Conservation (phyloP, 768 basidiomycete species). For the Leccinum variicolor region DNA sequence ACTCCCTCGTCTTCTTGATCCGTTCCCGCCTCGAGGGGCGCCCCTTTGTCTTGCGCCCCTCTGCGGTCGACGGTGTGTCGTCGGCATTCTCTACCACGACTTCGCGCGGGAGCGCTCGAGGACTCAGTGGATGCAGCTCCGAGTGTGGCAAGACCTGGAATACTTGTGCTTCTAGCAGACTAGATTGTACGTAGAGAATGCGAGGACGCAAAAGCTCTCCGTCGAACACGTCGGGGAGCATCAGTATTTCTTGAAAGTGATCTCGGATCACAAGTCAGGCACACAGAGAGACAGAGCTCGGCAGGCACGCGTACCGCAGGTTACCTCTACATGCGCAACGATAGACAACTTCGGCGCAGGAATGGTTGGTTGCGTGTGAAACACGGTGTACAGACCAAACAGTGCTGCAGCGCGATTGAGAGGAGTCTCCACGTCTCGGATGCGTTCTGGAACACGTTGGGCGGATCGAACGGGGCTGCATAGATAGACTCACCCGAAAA, state of each 20-base stretch:
- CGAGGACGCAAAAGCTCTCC: slow-evolving; percentile 40
- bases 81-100: slow-evolving; percentile 44
- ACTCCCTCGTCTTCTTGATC: slow-evolving; percentile 48
- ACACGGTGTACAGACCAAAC: slow-evolving; percentile 70
- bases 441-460: slow-evolving; percentile 44
- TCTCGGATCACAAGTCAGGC: slow-evolving; percentile 41
- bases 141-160: slow-evolving; percentile 64
- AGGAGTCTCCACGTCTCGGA: slow-evolving; percentile 46
- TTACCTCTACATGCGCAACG: slow-evolving; percentile 55
- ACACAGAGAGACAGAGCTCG: neutral
- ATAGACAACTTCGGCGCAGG: slow-evolving; percentile 49
- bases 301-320: slow-evolving; percentile 43
- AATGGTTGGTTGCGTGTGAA: slow-evolving; percentile 59
- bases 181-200: slow-evolving; percentile 46
- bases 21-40: slow-evolving; percentile 63
- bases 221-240: slow-evolving; percentile 45
- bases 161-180: slow-evolving; percentile 43
- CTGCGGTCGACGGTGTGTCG: slow-evolving; percentile 1
- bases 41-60: slow-evolving; percentile 51
- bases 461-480: neutral
- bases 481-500: slow-evolving; percentile 54
- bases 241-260: slow-evolving; percentile 45
- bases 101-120: slow-evolving; percentile 68
- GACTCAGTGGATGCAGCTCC: slow-evolving; percentile 49
- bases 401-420: slow-evolving; percentile 58